Evolutionary conservation across 768 basidiomycete species (phyloP).

Genomic region (Termitomyces eurrhizus): DNA sequence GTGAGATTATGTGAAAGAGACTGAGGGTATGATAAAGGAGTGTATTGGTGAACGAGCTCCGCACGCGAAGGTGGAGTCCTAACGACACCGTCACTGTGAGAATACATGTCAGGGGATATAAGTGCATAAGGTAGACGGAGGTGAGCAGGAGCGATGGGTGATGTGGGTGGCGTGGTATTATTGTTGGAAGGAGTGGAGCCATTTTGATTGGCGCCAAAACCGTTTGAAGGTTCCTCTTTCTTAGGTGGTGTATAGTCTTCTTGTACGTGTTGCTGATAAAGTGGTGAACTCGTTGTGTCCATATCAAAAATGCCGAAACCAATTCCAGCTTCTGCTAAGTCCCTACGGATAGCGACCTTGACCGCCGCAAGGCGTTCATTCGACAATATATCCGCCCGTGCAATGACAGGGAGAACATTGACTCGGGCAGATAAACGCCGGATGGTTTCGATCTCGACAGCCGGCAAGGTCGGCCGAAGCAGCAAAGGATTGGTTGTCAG

Average conservation of each 20-base stretch:
- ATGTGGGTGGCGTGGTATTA: conserved; percentile 58
- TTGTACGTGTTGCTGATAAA: conserved; percentile 40
- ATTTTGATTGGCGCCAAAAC: conserved; percentile 46
- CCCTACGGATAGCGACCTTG: conserved; percentile 75
- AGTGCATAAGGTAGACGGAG: conserved; percentile 79
- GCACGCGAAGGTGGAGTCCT: conserved; percentile 57
- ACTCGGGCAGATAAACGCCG: conserved; percentile 76
- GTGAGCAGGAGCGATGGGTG: conserved; percentile 57
- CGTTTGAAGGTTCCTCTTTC: conserved; percentile 51
- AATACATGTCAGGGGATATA: conserved; percentile 79
- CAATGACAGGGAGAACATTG: conserved; percentile 85
- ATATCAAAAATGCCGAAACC: conserved; percentile 89
- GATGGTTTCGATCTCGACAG: conserved; percentile 72
- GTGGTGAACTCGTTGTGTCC: conserved; percentile 37
- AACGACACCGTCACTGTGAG: conserved; percentile 76
- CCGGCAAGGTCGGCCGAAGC: conserved; percentile 63
- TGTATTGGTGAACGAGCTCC: conserved; percentile 72
- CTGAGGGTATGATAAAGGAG: conserved; percentile 46
- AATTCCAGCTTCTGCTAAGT: conserved; percentile 81
- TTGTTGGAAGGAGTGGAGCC: conserved; percentile 46
- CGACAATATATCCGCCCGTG: conserved; percentile 75
- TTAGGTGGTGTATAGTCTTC: conserved; percentile 42
- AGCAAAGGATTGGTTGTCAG: conserved; percentile 69
- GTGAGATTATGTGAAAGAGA: conserved; percentile 40
- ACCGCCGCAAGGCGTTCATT: conserved; percentile 78